A percentile compares a stretch with the other conserved stretches of the same genome.
These are phyloP conservation scores for Rhododendron vialii DNA, from an alignment of 148 eudicot species.

Conservation along the genomic window DNA sequence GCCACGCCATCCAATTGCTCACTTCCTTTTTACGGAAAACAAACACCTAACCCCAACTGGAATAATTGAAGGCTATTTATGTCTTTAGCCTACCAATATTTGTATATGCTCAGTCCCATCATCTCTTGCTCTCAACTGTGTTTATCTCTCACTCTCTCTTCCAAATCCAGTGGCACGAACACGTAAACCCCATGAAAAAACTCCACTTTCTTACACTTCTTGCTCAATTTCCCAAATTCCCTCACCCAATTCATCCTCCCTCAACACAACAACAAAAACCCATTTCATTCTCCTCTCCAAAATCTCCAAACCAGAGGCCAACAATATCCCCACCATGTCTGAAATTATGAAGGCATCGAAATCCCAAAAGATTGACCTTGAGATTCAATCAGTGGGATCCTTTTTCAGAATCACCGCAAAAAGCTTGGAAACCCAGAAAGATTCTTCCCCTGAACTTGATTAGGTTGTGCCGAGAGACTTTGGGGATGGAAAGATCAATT, in stretches of 20 bases:
- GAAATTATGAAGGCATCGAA: conserved; percentile 46
- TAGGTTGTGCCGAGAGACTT: conserved; percentile 53
- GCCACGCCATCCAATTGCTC: too few species aligned
- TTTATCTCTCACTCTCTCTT: not conserved
- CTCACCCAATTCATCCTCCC: not conserved
- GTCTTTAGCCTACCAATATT: too few species aligned
- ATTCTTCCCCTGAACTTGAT: conserved; percentile 85
- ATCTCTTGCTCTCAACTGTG: too few species aligned
- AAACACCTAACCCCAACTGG: too few species aligned
- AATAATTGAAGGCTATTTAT: too few species aligned
- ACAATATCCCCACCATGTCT: conserved; percentile 40
- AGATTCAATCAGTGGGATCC: conserved; percentile 70
- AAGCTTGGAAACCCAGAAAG: conserved; percentile 38
- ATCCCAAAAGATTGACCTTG: conserved; percentile 58
- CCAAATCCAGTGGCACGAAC: not conserved
- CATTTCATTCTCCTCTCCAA: not conserved
- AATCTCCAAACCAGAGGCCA: not conserved
- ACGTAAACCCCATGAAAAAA: not conserved
- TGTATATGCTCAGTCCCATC: too few species aligned
- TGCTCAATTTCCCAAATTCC: not conserved
- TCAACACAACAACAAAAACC: conserved; percentile 14
- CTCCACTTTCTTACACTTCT: not conserved
- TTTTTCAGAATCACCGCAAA: conserved; percentile 82
- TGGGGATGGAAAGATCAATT: conserved; percentile 65
- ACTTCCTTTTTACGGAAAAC: too few species aligned